Base-by-base conservation (phyloP, 345 rosid species). In the Eucalyptus urophylla region DNA sequence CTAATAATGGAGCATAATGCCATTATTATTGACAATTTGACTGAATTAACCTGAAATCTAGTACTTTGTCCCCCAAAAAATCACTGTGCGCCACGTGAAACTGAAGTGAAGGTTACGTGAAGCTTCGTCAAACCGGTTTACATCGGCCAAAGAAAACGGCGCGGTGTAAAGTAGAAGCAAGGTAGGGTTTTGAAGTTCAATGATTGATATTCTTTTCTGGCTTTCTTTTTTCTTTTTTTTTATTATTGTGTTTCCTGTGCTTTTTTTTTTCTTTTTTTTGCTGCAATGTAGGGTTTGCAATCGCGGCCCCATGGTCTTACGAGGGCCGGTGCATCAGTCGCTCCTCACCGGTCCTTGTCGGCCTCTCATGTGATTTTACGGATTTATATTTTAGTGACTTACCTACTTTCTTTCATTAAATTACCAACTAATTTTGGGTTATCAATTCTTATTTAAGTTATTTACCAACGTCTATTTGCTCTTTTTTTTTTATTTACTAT, bases 111-210 rank as follows among this genome's bases (percentile, higher is more conserved):
- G 81, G 81, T 37, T 72, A 72, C 81, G 81, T 37, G 45, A 72
- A 72, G 83, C 27, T 72, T 72, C 83, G 83, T 72, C 83, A 37
- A 69, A 72, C 83, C 12, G 45, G 43, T 37, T 37, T 72, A 72
- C 45, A 72, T 72, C 83, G 83, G 43, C 83, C 83, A 37, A 72
- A 72, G 83, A 72, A 72, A 37, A 72, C 83, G 83, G 83, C 83
- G 83, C 83, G 45, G 43, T 37, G 83, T 72, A 19, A 72, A 72
- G 83, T 72, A 72, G 83, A 72, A 72, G 83, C 83, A 37, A 72
- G 62, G 62, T 56, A 56, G 62, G 62, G 45, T 40, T 72, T 72
- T 72, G 45, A 72, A 72, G 45, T 21, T 72, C 83, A 72, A 72
- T 72, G 45, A 72, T 72, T 72, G 83, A 37, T 19, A 3, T 19